These are phyloP conservation scores for Pythium sp. DNA, from an alignment of 352 stramenopile genomes.

Conservation along the genomic window DNA sequence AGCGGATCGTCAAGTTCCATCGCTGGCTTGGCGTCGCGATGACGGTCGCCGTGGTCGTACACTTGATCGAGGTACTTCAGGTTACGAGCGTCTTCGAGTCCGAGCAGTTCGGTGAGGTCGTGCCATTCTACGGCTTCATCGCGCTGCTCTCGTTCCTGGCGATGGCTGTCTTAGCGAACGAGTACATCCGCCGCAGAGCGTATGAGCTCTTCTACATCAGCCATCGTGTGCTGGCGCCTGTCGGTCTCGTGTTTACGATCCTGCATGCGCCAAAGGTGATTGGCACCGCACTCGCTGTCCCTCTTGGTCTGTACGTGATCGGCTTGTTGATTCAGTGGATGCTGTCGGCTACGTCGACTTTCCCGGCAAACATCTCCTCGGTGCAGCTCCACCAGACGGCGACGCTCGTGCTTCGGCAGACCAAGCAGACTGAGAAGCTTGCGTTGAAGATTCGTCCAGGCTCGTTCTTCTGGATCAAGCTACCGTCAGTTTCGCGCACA, in stretches of 20 bases:
- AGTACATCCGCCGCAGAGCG: constrained; percentile 61
- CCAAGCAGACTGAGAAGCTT: constrained; percentile 53
- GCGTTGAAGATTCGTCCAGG: constrained; percentile 52
- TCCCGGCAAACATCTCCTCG: constrained; percentile 37
- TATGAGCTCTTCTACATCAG: constrained; percentile 80
- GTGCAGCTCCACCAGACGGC: constrained; percentile 31
- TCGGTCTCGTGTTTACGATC: constrained; percentile 76
- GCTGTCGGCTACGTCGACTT: constrained; percentile 39
- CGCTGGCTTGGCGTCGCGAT: constrained; percentile 71
- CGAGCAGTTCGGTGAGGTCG: constrained; percentile 52
- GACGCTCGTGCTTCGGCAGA: constrained; percentile 56
- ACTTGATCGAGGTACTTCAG: constrained; percentile 49
- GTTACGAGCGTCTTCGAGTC: constrained; percentile 37
- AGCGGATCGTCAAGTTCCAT: constrained; percentile 85
- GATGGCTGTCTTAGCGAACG: constrained; percentile 53
- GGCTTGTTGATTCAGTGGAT: constrained; percentile 54
- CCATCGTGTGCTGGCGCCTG: constrained; percentile 67
- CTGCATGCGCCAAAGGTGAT: constrained; percentile 62
- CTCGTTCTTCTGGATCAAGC: constrained; percentile 76
- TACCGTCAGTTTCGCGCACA: constrained; percentile 57
- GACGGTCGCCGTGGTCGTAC: constrained; percentile 51
- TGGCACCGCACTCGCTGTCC: constrained; percentile 50
- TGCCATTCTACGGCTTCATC: constrained; percentile 59
- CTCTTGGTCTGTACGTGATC: constrained; percentile 59
- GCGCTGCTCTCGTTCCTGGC: constrained; percentile 55